These are phyloP conservation scores for Sophora flavescens DNA, from an alignment of 306 rosid species.

Conservation along the genomic window DNA sequence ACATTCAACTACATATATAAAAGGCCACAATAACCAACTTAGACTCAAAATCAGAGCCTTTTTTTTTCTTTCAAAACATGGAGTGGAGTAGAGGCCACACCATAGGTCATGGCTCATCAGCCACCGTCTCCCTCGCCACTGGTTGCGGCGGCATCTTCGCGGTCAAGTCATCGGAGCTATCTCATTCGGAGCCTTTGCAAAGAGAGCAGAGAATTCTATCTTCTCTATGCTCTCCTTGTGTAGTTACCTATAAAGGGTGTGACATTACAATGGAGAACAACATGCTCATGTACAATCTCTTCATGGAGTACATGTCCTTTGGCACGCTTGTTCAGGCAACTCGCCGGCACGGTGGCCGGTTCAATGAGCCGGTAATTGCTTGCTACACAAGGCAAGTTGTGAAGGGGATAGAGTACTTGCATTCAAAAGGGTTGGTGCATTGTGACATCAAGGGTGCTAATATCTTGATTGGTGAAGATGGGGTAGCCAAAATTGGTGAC, in stretches of 20 bases:
- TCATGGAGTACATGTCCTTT: conserved; percentile 74
- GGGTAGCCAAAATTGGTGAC: conserved; percentile 75
- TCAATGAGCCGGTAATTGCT: conserved; percentile 48
- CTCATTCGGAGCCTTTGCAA: conserved; percentile 57
- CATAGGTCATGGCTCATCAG: conserved; percentile 84
- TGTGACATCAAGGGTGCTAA: conserved; percentile 89
- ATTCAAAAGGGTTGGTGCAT: conserved; percentile 78
- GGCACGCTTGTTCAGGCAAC: conserved; percentile 60
- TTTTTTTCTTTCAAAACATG: conserved; percentile 50
- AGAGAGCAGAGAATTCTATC: conserved; percentile 72
- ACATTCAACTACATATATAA: conserved; percentile 33
- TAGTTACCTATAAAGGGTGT: conserved; percentile 70
- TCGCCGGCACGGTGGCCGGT: conserved; percentile 51
- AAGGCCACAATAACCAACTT: conserved; percentile 14
- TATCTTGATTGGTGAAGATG: conserved; percentile 64
- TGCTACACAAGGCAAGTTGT: conserved; percentile 57
- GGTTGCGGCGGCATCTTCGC: conserved; percentile 50
- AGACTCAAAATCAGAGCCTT: neutral
- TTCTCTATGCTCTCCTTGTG: conserved; percentile 62
- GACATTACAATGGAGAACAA: conserved; percentile 66
- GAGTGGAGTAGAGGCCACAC: conserved; percentile 75
- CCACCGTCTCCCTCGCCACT: conserved; percentile 78
- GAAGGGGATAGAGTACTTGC: conserved; percentile 74
- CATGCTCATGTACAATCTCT: conserved; percentile 65
- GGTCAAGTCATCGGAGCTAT: conserved; percentile 76